These are phyloP conservation scores for Geum urbanum DNA, from an alignment of 306 rosid genomes.

Conservation along the genomic window DNA sequence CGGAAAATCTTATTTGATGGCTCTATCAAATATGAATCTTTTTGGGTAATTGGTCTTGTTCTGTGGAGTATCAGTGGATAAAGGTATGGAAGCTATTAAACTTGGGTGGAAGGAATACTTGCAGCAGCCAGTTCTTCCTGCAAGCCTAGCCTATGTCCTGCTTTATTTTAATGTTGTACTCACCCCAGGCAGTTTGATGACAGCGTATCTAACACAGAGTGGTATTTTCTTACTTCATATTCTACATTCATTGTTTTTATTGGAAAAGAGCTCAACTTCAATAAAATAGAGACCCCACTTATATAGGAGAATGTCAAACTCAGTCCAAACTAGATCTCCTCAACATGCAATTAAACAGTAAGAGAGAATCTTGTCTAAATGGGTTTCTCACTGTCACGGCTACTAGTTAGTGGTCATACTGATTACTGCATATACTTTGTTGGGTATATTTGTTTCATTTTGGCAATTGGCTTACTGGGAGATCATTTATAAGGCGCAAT, in stretches of 20 bases:
- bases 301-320: neutral
- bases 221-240: no score
- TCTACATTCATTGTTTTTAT: no score
- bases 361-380: neutral
- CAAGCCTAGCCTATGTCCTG: constrained; percentile 85
- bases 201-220: constrained; percentile 80
- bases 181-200: constrained; percentile 96
- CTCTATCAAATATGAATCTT: neutral
- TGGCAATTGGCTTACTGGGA: neutral
- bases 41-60: constrained; percentile 22
- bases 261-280: neutral
- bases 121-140: constrained; percentile 93
- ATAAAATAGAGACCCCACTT: neutral
- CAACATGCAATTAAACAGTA: neutral
- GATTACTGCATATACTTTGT: neutral
- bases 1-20: neutral
- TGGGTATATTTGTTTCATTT: neutral
- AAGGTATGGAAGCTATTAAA: constrained; percentile 74
- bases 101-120: constrained; percentile 90
- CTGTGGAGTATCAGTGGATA: constrained; percentile 51
- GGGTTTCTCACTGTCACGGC: neutral
- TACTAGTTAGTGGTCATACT: neutral
- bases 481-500: neutral
- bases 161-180: constrained; percentile 86
- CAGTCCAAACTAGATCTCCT: neutral